A percentile compares a stretch with the other conserved stretches of the same genome.
These are phyloP conservation scores for Lablab purpureus DNA, from an alignment of 306 rosid genomes.

Conservation along the genomic window DNA sequence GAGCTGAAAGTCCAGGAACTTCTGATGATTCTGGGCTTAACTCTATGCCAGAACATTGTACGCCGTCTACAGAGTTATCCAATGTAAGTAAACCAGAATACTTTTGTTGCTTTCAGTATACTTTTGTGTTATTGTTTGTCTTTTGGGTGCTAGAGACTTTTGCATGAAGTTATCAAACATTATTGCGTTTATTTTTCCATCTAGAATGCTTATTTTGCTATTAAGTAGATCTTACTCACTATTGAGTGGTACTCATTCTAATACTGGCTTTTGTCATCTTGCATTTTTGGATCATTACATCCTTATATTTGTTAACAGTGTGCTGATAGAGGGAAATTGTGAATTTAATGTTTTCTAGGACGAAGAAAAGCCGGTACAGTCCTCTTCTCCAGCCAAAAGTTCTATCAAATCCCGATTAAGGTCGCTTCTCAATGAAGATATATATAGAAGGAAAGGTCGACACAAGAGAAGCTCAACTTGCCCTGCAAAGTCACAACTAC, in stretches of 20 bases:
- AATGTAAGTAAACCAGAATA: constrained; percentile 51
- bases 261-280: background rate
- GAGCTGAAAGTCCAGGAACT: constrained; percentile 38
- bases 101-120: constrained; percentile 7
- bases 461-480: constrained; percentile 68
- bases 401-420: constrained; percentile 63
- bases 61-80: constrained; percentile 25
- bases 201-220: background rate
- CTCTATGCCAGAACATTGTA: background rate
- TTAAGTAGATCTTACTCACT: background rate
- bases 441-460: constrained; percentile 48
- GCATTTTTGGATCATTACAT: background rate
- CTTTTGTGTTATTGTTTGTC: background rate
- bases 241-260: background rate
- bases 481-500: constrained; percentile 52
- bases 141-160: background rate
- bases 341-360: constrained; percentile 52
- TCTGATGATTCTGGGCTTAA: constrained; percentile 21
- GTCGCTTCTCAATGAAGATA: constrained; percentile 61
- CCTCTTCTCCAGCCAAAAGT: constrained; percentile 42
- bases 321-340: background rate
- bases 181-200: background rate
- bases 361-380: constrained; percentile 39
- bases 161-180: background rate
- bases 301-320: background rate